phyloP scores from a whole-genome alignment of 2,329 filamentous ascomycete genomes.

The Phaeosphaeriaceae sp. region DNA sequence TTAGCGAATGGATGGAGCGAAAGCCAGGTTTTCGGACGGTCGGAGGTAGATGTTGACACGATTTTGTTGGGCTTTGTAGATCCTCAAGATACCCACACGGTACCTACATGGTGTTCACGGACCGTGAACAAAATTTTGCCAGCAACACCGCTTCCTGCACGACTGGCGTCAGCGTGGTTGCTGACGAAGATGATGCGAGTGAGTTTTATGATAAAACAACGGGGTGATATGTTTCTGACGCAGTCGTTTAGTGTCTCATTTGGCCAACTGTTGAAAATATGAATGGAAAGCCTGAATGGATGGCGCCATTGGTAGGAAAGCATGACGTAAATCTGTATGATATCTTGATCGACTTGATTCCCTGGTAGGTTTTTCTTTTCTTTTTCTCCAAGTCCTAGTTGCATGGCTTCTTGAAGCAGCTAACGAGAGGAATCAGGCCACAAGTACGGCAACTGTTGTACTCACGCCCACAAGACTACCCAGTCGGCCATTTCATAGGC shows the following conservation, averaged over 20 bases:
- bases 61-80: slow-evolving; percentile 43
- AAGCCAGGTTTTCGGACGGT: slow-evolving; percentile 40
- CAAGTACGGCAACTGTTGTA: slow-evolving; percentile 43
- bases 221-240: slow-evolving; percentile 13
- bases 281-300: slow-evolving; percentile 44
- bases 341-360: slow-evolving; percentile 42
- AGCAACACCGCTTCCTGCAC: slow-evolving; percentile 29
- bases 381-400: too few species aligned
- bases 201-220: slow-evolving; percentile 15
- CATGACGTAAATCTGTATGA: slow-evolving; percentile 41
- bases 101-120: slow-evolving; percentile 43
- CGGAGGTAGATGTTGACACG: slow-evolving; percentile 44
- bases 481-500: slow-evolving; percentile 35
- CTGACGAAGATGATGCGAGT: slow-evolving; percentile 46
- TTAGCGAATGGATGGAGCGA: slow-evolving; percentile 42
- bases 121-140: slow-evolving; percentile 41
- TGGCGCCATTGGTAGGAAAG: slow-evolving; percentile 38
- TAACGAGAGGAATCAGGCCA: slow-evolving; percentile 39
- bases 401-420: too few species aligned
- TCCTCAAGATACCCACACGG: slow-evolving; percentile 40
- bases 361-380: slow-evolving; percentile 40
- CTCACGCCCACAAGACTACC: slow-evolving; percentile 39
- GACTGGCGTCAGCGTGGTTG: slow-evolving; percentile 41
- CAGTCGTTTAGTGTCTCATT: slow-evolving; percentile 36
- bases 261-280: slow-evolving; percentile 47